Percentiles rank a stretch among this genome's conserved stretches.
phyloP scores from a whole-genome alignment of 352 stramenopile species.

The Globisporangium heterothallicum region DNA sequence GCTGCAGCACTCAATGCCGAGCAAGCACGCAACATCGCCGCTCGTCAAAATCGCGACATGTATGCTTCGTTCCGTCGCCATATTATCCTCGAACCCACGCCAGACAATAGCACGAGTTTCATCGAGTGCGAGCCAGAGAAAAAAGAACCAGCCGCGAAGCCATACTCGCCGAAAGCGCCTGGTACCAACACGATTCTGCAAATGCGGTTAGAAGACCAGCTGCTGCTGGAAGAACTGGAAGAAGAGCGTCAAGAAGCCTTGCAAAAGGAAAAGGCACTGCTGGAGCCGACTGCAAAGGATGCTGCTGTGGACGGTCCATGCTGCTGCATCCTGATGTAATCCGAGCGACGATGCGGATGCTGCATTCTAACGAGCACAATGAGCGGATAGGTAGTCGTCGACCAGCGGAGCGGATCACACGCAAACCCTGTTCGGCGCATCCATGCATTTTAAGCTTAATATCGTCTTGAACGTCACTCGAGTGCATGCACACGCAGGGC shows the following conservation, averaged over 20 bases:
- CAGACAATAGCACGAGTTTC: conserved; percentile 56
- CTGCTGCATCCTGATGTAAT: conserved; percentile 65
- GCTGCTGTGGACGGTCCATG: conserved; percentile 29
- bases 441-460: no score
- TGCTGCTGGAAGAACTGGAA: conserved; percentile 56
- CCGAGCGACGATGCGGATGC: not conserved
- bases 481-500: no score
- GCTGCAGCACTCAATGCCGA: conserved; percentile 6
- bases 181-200: conserved; percentile 53
- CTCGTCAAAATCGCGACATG: conserved; percentile 23
- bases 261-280: conserved; percentile 44
- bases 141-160: conserved; percentile 31
- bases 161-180: conserved; percentile 61
- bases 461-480: no score
- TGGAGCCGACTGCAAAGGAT: conserved; percentile 18
- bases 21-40: conserved; percentile 13
- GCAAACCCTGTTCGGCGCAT: no score
- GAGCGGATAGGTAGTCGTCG: not conserved
- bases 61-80: conserved; percentile 46
- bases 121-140: conserved; percentile 42
- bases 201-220: conserved; percentile 58
- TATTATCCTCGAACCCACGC: conserved; percentile 57
- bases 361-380: not conserved
- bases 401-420: not conserved
- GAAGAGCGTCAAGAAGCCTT: conserved; percentile 48